Evolutionary conservation across 2,329 filamentous ascomycete genomes (phyloP), one percentile per base, ranked within the genome.

Genomic region (Fusarium scirpi): DNA sequence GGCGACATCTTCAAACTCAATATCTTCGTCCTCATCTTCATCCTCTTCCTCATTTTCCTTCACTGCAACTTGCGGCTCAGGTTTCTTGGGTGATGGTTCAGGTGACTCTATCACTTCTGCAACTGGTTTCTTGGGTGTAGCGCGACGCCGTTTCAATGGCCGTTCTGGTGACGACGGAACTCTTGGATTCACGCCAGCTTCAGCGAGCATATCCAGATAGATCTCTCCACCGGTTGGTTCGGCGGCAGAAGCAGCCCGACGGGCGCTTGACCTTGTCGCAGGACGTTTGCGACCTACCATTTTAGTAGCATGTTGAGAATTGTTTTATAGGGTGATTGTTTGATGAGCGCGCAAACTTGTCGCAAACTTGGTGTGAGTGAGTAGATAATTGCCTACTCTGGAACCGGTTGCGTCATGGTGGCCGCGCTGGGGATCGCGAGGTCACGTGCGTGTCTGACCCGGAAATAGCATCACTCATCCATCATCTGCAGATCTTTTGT

Each of bases 1-100:
- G 6, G 77, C 70, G 3, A 87, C 84, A 71, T 88, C 85, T 65
- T 87, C 82, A 69, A 87, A 87, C 45, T 85, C 81, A 24, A 84
- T 58, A 15, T 80, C 79, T 5, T 84, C 82, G 6, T 83, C 83
- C 5, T 83, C 81, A 2, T 82, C 79, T 3, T 79, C 80, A 8
- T 77, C 72, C 0, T 72, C 69, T 5, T 62, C 62, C 47, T 53
- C 68, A 38, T 60, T 34, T n/a, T 27, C 44, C 20, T 29, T 38
- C 34, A 38, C 57, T 29, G 30, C 46, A 18, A 30, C 38, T 34
- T 53, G 51, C 12, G n/a, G 30, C 0, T 62, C 24, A 15, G 60
- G 9, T 5, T 66, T 24, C 11, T 41, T 29, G 16, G 30, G 25
- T 6, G 15, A 58, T 27, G 48, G 5, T 6, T 49, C 30, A 16